Conservation (phyloP, 1,284 basidiomycete genomes). For the Neolentinus lepideus region DNA sequence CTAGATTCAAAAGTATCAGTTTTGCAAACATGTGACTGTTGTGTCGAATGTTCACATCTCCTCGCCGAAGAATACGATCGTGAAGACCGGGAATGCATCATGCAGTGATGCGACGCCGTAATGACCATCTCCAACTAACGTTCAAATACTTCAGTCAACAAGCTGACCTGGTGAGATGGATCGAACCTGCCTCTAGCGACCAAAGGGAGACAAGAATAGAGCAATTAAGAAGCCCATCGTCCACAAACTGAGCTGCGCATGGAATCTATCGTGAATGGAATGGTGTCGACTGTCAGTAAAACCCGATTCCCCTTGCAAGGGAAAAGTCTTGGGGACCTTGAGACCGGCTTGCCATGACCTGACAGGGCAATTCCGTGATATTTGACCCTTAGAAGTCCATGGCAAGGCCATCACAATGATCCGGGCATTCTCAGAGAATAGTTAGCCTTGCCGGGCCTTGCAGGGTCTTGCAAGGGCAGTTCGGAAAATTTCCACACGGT, state of each 20-base stretch:
- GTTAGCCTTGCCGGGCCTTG: too few relatives aligned
- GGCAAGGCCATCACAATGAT: too few relatives aligned
- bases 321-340: too few relatives aligned
- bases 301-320: too few relatives aligned
- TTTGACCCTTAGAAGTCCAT: too few relatives aligned
- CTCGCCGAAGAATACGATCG: slow-evolving; percentile 52
- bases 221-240: slow-evolving; percentile 64
- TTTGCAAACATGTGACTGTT: neutral
- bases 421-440: too few relatives aligned
- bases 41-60: slow-evolving; percentile 48
- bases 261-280: neutral
- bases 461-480: too few relatives aligned
- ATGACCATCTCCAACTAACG: slow-evolving; percentile 64
- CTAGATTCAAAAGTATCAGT: slow-evolving; percentile 22
- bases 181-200: slow-evolving; percentile 37
- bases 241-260: slow-evolving; percentile 54
- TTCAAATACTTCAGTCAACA: neutral
- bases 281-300: too few relatives aligned
- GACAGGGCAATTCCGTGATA: too few relatives aligned
- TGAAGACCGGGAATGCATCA: slow-evolving; percentile 40
- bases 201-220: slow-evolving; percentile 61
- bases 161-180: neutral
- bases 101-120: slow-evolving; percentile 64
- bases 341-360: neutral
- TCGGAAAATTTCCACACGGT: too few relatives aligned